Conservation (phyloP, 176 grass and related monocot species). For the Musa itinerans region DNA sequence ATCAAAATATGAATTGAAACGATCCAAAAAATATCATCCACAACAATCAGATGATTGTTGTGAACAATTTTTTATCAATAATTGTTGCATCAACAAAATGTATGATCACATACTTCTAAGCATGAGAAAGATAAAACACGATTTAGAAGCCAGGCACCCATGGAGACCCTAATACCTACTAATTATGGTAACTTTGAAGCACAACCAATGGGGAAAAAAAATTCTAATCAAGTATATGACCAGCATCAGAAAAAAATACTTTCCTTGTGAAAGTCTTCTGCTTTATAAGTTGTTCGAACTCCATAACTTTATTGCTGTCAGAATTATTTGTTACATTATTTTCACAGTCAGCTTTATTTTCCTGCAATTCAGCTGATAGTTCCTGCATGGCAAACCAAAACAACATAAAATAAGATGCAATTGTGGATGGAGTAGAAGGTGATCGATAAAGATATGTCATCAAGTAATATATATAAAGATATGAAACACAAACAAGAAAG, state of each 20-base stretch:
- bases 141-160: background rate
- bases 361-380: background rate
- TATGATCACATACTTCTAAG: too few relatives aligned
- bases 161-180: background rate
- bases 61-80: too few relatives aligned
- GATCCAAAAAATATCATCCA: too few relatives aligned
- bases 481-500: too few relatives aligned
- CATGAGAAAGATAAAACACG: too few relatives aligned
- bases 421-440: too few relatives aligned
- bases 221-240: background rate
- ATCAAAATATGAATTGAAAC: too few relatives aligned
- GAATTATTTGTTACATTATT: background rate
- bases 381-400: constrained; percentile 1
- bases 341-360: background rate
- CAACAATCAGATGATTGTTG: too few relatives aligned
- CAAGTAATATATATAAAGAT: too few relatives aligned
- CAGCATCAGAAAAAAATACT: constrained; percentile 7
- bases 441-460: too few relatives aligned
- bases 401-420: background rate
- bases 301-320: background rate
- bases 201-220: too few relatives aligned
- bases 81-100: too few relatives aligned
- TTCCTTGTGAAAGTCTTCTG: constrained; percentile 17
- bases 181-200: background rate
- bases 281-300: constrained; percentile 7